These are phyloP conservation scores for Luvunga scandens DNA, from an alignment of 345 rosid species.

Conservation along the genomic window DNA sequence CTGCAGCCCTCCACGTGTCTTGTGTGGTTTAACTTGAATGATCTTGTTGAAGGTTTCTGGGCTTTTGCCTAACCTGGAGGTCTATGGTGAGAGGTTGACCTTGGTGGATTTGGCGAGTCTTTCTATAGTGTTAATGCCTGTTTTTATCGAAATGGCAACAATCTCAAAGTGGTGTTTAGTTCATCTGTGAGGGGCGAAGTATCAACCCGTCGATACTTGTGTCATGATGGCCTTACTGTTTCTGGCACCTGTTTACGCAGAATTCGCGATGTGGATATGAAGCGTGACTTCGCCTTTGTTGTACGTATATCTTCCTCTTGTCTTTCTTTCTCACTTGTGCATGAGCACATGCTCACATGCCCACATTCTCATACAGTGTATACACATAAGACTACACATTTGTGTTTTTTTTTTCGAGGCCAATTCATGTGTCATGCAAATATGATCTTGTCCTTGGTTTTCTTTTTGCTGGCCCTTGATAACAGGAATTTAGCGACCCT, in stretches of 20 bases:
- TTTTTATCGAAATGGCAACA: slow-evolving; percentile 78
- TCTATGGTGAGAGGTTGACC: slow-evolving; percentile 91
- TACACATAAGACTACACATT: too few species aligned
- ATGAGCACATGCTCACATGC: neutral
- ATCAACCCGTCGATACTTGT: slow-evolving; percentile 75
- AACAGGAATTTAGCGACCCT: slow-evolving; percentile 93
- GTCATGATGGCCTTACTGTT: slow-evolving; percentile 98
- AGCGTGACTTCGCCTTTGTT: slow-evolving; percentile 98
- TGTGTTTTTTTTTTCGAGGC: neutral
- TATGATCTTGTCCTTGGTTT: slow-evolving; percentile 24
- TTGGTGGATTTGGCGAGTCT: slow-evolving; percentile 91
- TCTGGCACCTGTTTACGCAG: slow-evolving; percentile 97
- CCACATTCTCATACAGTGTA: neutral
- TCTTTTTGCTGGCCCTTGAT: slow-evolving; percentile 12
- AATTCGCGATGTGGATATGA: slow-evolving; percentile 99
- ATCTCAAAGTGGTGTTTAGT: slow-evolving; percentile 87
- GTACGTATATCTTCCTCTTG: slow-evolving; percentile 46
- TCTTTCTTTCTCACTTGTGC: neutral
- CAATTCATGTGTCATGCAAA: slow-evolving; percentile 15
- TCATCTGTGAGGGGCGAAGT: slow-evolving; percentile 87
- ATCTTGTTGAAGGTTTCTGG: slow-evolving; percentile 99
- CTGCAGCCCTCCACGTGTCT: slow-evolving; percentile 41
- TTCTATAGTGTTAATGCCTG: slow-evolving; percentile 70
- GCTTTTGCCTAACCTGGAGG: slow-evolving; percentile 89
- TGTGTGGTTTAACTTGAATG: slow-evolving; percentile 74